phyloP scores from a whole-genome alignment of 2,329 filamentous ascomycete species.

The Onygena corvina region DNA sequence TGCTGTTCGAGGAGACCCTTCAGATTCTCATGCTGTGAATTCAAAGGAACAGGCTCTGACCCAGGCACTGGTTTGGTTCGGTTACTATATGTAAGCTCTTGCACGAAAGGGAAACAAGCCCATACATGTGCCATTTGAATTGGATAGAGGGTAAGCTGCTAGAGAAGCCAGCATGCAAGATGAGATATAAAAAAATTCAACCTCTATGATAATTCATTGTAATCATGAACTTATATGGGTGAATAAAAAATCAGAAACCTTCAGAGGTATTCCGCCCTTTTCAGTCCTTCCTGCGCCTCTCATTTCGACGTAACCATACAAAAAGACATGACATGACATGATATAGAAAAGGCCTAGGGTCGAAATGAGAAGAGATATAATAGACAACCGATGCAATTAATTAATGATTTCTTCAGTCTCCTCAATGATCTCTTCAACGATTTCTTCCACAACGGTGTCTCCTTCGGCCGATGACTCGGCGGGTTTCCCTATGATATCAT shows the following conservation, averaged over 20 bases:
- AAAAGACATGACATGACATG: conserved; percentile 8
- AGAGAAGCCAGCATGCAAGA: too few relatives aligned
- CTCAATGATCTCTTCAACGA: conserved; percentile 69
- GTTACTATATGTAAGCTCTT: conserved; percentile 9
- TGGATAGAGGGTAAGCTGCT: too few relatives aligned
- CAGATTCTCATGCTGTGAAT: conserved; percentile 44
- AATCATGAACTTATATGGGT: not conserved
- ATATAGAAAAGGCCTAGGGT: conserved; percentile 6
- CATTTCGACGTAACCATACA: conserved; percentile 7
- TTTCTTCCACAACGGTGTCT: conserved; percentile 72
- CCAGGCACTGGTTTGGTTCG: conserved; percentile 60
- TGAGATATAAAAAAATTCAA: not conserved
- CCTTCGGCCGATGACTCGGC: conserved; percentile 52
- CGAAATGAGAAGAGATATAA: conserved; percentile 6
- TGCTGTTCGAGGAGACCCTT: conserved; percentile 51
- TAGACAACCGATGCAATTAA: conserved; percentile 16
- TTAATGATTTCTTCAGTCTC: conserved; percentile 68
- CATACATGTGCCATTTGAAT: too few relatives aligned
- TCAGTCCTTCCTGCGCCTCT: conserved; percentile 8
- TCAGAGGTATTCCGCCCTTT: conserved; percentile 7
- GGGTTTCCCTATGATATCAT: conserved; percentile 42
- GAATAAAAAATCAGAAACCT: conserved; percentile 7
- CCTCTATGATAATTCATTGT: conserved; percentile 7
- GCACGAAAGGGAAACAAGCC: not conserved
- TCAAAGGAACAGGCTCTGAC: conserved; percentile 65